Percentiles rank a stretch among this genome's conserved stretches.
phyloP scores from a whole-genome alignment of 805 yeast species.

The Saturnispora sanitii region DNA sequence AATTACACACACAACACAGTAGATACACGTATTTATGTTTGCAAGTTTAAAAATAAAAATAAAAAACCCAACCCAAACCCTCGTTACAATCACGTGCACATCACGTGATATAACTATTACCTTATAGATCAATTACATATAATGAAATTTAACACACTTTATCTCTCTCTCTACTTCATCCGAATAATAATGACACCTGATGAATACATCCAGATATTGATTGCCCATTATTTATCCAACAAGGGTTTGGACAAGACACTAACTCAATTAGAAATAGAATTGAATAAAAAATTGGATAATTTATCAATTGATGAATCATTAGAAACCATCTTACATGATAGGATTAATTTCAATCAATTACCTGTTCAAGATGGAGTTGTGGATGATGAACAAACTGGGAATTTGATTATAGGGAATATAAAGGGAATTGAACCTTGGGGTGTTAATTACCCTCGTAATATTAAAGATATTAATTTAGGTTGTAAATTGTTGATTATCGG shows the following conservation, averaged over 20 bases:
- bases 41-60: no score
- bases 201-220: conserved; percentile 24
- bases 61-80: neutral
- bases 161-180: no score
- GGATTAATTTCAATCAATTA: conserved; percentile 21
- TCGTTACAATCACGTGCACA: neutral
- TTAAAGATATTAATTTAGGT: conserved; percentile 10
- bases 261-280: conserved; percentile 37
- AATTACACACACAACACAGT: no score
- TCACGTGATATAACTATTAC: neutral
- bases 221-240: conserved; percentile 52
- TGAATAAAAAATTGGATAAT: conserved; percentile 26
- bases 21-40: no score
- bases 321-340: conserved; percentile 27
- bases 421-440: conserved; percentile 22
- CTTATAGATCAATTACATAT: neutral
- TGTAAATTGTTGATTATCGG: conserved; percentile 3
- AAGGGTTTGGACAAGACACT: conserved; percentile 40
- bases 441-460: conserved; percentile 14
- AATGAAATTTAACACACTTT: neutral
- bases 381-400: neutral
- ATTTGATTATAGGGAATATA: conserved; percentile 11
- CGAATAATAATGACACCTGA: neutral
- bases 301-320: conserved; percentile 27
- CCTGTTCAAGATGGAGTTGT: neutral